Evolutionary conservation across 441 rosid species (phyloP), one percentile per base, ranked within the genome.

Genomic region (Breynia disticha): DNA sequence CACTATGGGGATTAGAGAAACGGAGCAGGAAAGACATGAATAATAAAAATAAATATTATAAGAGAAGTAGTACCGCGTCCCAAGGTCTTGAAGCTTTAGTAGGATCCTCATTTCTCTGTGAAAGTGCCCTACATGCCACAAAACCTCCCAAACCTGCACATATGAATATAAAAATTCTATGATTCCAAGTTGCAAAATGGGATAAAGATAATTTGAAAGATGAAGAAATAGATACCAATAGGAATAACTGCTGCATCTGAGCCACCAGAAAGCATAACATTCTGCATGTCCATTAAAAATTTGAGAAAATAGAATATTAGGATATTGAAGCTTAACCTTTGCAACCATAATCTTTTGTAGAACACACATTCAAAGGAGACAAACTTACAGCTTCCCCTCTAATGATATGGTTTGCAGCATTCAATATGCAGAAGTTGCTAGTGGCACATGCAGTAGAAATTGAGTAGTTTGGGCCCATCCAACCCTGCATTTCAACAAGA

Each of bases 381-480:
- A 68, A 54, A 73, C 95, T 81, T 79, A 90, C 98, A 67, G 98
- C 97, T 84, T 91, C 98, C 20, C 94, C 98, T 70, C 82, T 78
- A 46, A 79, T 79, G 65, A 91, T 91, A 67, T 88, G 97, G 72
- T 88, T 86, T 20, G 98, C 98, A 22, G 95, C 88, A 76, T 79
- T 88, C 68, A 85, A 41, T 68, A 88, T 83, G 68, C 98, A 91
- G 64, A 80, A 91, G 79, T 91, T 91, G 79, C 96, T 73, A 11
- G 98, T 91, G 20, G 98, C 95, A 74, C 98, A 91, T 57, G 96
- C 97, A 61, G 94, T 80, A 56, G 98, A 83, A 51, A 91, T 91
- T 14, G 98, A 91, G 72, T 91, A 91, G 76, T 85, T 91, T 49
- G 98, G 95, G 14, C 98, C 97, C 98, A 86, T 91, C 98, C 96